Conservation (phyloP, 2,329 filamentous ascomycete genomes). For the Talaromyces funiculosus region DNA sequence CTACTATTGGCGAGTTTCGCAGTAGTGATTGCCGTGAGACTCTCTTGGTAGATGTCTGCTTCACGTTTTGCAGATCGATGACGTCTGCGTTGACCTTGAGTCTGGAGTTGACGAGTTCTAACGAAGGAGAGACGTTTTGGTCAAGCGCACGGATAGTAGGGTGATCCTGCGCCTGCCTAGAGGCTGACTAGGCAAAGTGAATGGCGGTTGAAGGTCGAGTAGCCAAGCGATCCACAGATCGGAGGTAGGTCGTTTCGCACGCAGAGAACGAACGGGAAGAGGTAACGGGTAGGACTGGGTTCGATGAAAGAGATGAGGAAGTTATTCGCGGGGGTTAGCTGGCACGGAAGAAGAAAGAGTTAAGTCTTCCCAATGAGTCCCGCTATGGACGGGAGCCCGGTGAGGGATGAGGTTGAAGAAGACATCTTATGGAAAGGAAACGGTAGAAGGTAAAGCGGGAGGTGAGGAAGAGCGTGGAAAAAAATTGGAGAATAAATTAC, state of each 20-base stretch:
- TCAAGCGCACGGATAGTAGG: neutral
- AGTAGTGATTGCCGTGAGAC: neutral
- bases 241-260: constrained; percentile 2
- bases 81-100: neutral
- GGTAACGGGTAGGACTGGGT: constrained; percentile 14
- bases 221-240: constrained; percentile 10
- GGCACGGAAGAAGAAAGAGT: constrained; percentile 15
- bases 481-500: constrained; percentile 15
- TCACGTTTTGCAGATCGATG: neutral
- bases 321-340: constrained; percentile 15
- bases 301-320: neutral
- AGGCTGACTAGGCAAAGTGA: neutral
- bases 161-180: neutral
- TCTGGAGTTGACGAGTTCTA: neutral
- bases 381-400: constrained; percentile 39
- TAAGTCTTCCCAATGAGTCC: constrained; percentile 42
- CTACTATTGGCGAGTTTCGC: neutral
- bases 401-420: constrained; percentile 27
- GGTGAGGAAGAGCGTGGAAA: constrained; percentile 7
- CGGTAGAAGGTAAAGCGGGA: constrained; percentile 18
- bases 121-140: neutral
- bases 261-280: constrained; percentile 10
- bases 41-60: neutral
- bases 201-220: constrained; percentile 2
- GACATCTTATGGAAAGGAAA: constrained; percentile 29